Conservation (phyloP, 2,329 filamentous ascomycete species). For the Incumbomyces delicatus region DNA sequence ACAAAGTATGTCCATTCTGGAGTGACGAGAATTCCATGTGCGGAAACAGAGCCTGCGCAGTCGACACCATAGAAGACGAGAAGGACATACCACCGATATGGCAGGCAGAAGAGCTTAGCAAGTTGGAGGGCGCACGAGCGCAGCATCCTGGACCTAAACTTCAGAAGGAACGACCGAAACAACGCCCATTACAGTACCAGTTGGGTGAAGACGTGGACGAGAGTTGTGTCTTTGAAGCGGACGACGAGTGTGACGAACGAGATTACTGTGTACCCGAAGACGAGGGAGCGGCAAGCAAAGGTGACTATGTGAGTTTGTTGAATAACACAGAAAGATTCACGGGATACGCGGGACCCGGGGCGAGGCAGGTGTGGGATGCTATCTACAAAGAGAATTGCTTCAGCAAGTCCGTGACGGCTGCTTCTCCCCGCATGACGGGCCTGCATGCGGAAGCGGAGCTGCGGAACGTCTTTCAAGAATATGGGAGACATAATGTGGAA, state of each 20-base stretch:
- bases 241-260: conserved; percentile 91
- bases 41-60: conserved; percentile 91
- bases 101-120: conserved; percentile 84
- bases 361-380: conserved; percentile 88
- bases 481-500: conserved; percentile 43
- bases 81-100: conserved; percentile 86
- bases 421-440: conserved; percentile 16
- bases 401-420: conserved; percentile 30
- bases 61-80: conserved; percentile 90
- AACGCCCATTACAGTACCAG: conserved; percentile 68
- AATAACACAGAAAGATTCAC: conserved; percentile 95
- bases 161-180: conserved; percentile 57
- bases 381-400: conserved; percentile 98
- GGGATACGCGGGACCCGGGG: conserved; percentile 75
- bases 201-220: conserved; percentile 82
- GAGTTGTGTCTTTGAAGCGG: conserved; percentile 93
- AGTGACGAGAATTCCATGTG: conserved; percentile 86
- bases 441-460: conserved; percentile 50
- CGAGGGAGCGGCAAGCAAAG: conserved; percentile 73
- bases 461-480: conserved; percentile 47
- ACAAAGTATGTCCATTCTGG: conserved; percentile 95
- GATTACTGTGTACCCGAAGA: conserved; percentile 97
- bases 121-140: conserved; percentile 84
- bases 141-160: conserved; percentile 70
- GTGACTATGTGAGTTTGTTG: conserved; percentile 89